phyloP scores from a whole-genome alignment of 2,329 filamentous ascomycete genomes.

The Eurotiales sp. region DNA sequence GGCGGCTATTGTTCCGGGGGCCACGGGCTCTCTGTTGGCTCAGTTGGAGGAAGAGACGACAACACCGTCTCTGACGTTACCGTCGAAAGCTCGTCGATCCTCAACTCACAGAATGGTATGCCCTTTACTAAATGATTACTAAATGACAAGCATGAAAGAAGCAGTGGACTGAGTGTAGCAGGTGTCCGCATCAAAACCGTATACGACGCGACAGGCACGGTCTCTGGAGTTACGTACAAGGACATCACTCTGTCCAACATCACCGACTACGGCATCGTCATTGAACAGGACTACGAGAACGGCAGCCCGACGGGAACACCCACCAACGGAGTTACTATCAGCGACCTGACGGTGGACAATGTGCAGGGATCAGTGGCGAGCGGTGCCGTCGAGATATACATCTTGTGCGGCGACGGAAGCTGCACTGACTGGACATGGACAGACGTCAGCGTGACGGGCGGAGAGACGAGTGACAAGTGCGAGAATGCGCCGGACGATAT shows the following conservation, averaged over 20 bases:
- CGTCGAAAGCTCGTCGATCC: slow-evolving; percentile 49
- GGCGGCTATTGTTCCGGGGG: slow-evolving; percentile 41
- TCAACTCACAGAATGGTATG: slow-evolving; percentile 36
- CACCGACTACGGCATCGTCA: slow-evolving; percentile 53
- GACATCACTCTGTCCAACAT: slow-evolving; percentile 51
- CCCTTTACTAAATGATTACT: slow-evolving; percentile 1
- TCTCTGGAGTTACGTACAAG: slow-evolving; percentile 52
- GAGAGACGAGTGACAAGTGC: slow-evolving; percentile 43
- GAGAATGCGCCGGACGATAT: slow-evolving; percentile 36
- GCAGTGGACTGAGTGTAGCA: not conserved
- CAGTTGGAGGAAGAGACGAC: slow-evolving; percentile 46
- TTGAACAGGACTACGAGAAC: slow-evolving; percentile 58
- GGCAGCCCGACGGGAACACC: slow-evolving; percentile 40
- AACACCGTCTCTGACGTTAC: slow-evolving; percentile 52
- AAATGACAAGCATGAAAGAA: too few species aligned
- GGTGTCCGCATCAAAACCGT: slow-evolving; percentile 59
- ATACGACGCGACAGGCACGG: slow-evolving; percentile 49
- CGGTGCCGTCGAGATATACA: slow-evolving; percentile 43
- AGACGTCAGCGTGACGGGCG: slow-evolving; percentile 49
- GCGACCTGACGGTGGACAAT: slow-evolving; percentile 32
- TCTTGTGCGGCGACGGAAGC: slow-evolving; percentile 51
- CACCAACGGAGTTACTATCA: slow-evolving; percentile 35
- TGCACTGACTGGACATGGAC: slow-evolving; percentile 53
- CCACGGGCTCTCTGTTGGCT: slow-evolving; percentile 32
- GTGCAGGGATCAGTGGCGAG: slow-evolving; percentile 31